Evolutionary conservation across 1,139 yeast genomes (phyloP).

Genomic region (Geotrichum histeridarum): DNA sequence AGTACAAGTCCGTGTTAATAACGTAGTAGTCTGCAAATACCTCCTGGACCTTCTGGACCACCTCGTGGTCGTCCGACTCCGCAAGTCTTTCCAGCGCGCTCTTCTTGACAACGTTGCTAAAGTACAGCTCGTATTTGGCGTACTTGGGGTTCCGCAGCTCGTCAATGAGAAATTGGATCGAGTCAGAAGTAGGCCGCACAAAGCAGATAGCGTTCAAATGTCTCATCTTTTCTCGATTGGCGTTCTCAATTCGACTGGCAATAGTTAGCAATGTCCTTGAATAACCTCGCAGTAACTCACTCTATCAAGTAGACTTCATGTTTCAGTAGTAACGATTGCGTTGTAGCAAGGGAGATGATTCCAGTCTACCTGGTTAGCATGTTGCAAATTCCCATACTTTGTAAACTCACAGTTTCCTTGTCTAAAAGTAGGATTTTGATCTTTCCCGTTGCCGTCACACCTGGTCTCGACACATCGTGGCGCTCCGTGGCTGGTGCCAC

Average conservation of each 20-base stretch:
- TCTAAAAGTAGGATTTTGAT: conserved; percentile 78
- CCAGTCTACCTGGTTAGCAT: conserved; percentile 43
- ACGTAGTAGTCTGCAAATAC: conserved; percentile 78
- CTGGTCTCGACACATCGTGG: conserved; percentile 24
- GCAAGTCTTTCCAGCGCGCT: conserved; percentile 79
- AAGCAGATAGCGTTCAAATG: conserved; percentile 80
- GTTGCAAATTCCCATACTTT: not conserved
- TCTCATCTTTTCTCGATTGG: conserved; percentile 66
- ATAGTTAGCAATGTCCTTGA: not conserved
- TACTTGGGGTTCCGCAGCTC: conserved; percentile 80
- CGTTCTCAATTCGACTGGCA: conserved; percentile 49
- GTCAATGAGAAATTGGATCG: conserved; percentile 53
- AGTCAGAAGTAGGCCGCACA: conserved; percentile 64
- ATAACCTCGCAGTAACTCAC: conserved; percentile 22
- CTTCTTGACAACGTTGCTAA: conserved; percentile 71
- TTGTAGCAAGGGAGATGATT: conserved; percentile 75
- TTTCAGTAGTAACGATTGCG: conserved; percentile 78
- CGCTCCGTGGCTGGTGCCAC: conserved; percentile 21
- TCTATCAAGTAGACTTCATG: conserved; percentile 81
- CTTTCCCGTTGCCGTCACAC: conserved; percentile 37
- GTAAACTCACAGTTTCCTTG: conserved; percentile 47
- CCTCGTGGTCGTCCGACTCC: conserved; percentile 82
- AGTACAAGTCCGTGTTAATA: conserved; percentile 63
- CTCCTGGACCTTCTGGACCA: conserved; percentile 70
- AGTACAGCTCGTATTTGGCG: conserved; percentile 65